Base-by-base conservation (phyloP, 495 filamentous ascomycete species). In the Hypoxylon fragiforme region DNA sequence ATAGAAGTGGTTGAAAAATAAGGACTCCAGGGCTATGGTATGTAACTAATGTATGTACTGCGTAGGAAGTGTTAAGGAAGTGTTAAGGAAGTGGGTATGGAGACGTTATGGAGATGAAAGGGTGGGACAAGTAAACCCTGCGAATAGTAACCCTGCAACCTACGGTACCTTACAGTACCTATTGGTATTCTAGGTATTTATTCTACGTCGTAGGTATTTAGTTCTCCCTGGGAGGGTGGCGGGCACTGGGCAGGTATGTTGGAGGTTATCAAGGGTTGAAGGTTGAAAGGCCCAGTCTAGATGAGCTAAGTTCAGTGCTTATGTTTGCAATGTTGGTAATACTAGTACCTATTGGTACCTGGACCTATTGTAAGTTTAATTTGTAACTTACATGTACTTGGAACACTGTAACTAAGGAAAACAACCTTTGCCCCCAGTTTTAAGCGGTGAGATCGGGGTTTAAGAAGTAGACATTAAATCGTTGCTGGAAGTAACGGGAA, bases 121-220 rank as follows among this genome's bases (percentile, higher is more conserved):
- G 57, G 57, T 61, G 57, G 57, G 57, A 61, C 31, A 36, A 43
- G 44, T 31, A 58, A n/a, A 50, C 54, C 46, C 44, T 50, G 37
- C 43, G 19, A n/a, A n/a, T n/a, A n/a, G n/a, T n/a, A n/a, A 59
- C 34, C 44, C 42, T 52, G 31, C n/a, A 16, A 13, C 16, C 47
- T n/a, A 18, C 30, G 14, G 40, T 52, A 20, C 24, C 46, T 50
- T n/a, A n/a, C n/a, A n/a, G n/a, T n/a, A n/a, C n/a, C n/a, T n/a
- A n/a, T n/a, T n/a, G n/a, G n/a, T n/a, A n/a, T n/a, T n/a, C n/a
- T n/a, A n/a, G n/a, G n/a, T n/a, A n/a, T n/a, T n/a, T n/a, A n/a
- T n/a, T n/a, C n/a, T n/a, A n/a, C n/a, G n/a, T n/a, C n/a, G n/a
- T n/a, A n/a, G n/a, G n/a, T n/a, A n/a, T n/a, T n/a, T 22, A 24